phyloP scores from a whole-genome alignment of 768 basidiomycete genomes.

The Kwoniella botswanensis region DNA sequence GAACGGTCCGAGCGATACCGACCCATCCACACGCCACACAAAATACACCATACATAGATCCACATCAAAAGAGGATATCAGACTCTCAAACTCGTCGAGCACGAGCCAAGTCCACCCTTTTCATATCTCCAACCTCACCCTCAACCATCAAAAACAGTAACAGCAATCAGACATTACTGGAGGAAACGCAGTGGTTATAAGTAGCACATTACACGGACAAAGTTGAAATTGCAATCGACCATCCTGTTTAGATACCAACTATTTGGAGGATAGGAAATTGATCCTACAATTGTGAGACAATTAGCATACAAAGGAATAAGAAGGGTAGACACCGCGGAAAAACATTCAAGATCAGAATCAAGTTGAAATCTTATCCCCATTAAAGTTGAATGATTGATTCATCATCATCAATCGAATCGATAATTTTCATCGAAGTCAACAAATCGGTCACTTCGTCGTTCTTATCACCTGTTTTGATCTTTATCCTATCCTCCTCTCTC shows the following conservation, averaged over 20 bases:
- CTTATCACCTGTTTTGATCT: no score
- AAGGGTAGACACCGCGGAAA: slow-evolving; percentile 11
- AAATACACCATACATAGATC: neutral
- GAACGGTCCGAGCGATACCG: neutral
- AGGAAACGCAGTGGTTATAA: neutral
- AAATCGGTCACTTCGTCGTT: neutral
- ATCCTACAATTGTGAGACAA: slow-evolving; percentile 11
- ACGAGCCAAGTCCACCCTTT: slow-evolving; percentile 24
- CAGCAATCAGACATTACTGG: neutral
- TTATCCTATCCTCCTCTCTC: neutral
- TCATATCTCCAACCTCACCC: neutral
- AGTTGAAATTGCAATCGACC: no score
- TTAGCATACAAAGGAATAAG: neutral
- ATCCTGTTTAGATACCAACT: neutral
- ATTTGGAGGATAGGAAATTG: slow-evolving; percentile 6
- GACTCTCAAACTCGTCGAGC: neutral
- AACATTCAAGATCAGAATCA: neutral
- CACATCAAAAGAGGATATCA: neutral
- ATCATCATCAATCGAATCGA: neutral
- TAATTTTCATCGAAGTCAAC: neutral
- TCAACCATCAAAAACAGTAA: neutral
- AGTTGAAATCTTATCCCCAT: neutral
- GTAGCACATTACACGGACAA: no score
- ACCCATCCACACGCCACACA: neutral
- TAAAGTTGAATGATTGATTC: slow-evolving; percentile 1